phyloP scores from a whole-genome alignment of 2,329 filamentous ascomycete genomes.

The Fusarium sororula region DNA sequence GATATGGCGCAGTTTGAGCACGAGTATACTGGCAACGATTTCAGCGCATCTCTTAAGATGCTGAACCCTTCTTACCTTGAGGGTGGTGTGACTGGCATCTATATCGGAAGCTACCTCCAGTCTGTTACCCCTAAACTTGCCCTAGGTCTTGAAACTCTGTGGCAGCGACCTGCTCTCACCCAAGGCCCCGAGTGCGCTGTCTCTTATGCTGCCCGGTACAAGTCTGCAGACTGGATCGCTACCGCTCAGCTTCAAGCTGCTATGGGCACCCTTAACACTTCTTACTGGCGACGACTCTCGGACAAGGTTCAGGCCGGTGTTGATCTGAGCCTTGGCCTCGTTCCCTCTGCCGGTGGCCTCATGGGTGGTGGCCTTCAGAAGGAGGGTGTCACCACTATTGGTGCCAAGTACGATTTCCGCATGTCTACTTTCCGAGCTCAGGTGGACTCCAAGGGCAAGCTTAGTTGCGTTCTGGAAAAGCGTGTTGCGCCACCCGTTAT shows the following conservation, averaged over 20 bases:
- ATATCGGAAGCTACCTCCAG: slow-evolving; percentile 95
- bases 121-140: slow-evolving; percentile 87
- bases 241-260: slow-evolving; percentile 85
- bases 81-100: slow-evolving; percentile 92
- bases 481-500: slow-evolving; percentile 90
- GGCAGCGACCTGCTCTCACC: slow-evolving; percentile 86
- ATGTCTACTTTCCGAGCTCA: slow-evolving; percentile 96
- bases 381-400: slow-evolving; percentile 90
- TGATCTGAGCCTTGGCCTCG: slow-evolving; percentile 89
- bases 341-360: slow-evolving; percentile 69
- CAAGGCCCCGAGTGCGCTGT: slow-evolving; percentile 90
- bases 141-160: slow-evolving; percentile 90
- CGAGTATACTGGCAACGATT: slow-evolving; percentile 93
- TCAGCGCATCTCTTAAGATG: slow-evolving; percentile 91
- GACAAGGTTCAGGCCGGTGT: slow-evolving; percentile 97
- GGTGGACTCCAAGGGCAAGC: slow-evolving; percentile 92
- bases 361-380: slow-evolving; percentile 82
- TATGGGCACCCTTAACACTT: slow-evolving; percentile 86
- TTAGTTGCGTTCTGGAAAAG: slow-evolving; percentile 94
- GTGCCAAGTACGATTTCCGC: slow-evolving; percentile 98
- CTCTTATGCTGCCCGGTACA: slow-evolving; percentile 93
- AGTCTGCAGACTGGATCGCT: slow-evolving; percentile 89
- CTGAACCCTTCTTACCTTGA: slow-evolving; percentile 96
- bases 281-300: slow-evolving; percentile 92
- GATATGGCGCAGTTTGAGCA: slow-evolving; percentile 94